phyloP scores from a whole-genome alignment of 495 filamentous ascomycete species.

The Hypoxylon trugodes region DNA sequence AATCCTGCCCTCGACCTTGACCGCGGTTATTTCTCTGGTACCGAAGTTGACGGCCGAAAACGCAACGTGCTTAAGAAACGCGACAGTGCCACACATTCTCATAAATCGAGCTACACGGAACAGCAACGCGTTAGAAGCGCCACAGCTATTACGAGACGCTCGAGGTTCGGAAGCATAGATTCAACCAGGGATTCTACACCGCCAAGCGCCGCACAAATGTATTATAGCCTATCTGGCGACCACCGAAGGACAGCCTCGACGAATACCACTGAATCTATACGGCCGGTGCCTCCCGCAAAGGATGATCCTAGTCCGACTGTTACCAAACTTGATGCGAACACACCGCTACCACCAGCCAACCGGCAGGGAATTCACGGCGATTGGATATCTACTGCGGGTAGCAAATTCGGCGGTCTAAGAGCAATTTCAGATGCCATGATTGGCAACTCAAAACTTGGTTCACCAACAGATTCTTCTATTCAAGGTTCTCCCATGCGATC shows the following conservation, averaged over 20 bases:
- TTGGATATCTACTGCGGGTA: conserved; percentile 61
- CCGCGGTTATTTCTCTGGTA: conserved; percentile 92
- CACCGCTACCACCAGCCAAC: conserved; percentile 59
- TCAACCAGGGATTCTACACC: conserved; percentile 54
- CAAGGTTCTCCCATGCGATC: conserved; percentile 73
- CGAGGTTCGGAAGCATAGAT: conserved; percentile 78
- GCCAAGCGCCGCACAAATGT: conserved; percentile 64
- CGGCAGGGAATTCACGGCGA: conserved; percentile 59
- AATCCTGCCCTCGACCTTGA: conserved; percentile 71
- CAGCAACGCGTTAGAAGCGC: conserved; percentile 69
- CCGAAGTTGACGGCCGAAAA: conserved; percentile 77
- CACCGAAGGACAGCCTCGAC: conserved; percentile 59
- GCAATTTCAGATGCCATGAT: conserved; percentile 83
- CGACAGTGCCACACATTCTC: conserved; percentile 66
- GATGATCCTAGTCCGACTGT: conserved; percentile 64
- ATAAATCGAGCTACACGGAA: conserved; percentile 76
- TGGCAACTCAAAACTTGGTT: conserved; percentile 59
- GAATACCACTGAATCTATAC: conserved; percentile 57
- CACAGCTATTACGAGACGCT: conserved; percentile 72
- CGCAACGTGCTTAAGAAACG: conserved; percentile 86
- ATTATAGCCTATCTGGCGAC: conserved; percentile 63
- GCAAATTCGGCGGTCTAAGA: conserved; percentile 70
- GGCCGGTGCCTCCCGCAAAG: conserved; percentile 58
- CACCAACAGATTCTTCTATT: conserved; percentile 64
- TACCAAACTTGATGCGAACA: conserved; percentile 69